Conservation (phyloP, 805 yeast genomes). For the Schwanniomyces vanrijiae region DNA sequence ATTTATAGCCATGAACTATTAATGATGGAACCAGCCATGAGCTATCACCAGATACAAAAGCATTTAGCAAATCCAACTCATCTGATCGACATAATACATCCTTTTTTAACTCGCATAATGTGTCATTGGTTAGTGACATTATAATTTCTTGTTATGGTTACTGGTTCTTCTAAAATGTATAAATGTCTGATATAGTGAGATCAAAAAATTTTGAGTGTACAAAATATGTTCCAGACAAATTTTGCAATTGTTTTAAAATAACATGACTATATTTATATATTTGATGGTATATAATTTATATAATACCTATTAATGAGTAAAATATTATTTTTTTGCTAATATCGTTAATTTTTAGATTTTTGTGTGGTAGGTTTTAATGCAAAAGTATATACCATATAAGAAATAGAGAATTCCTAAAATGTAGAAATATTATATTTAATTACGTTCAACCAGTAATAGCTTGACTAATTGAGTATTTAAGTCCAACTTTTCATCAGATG, state of each 20-base stretch:
- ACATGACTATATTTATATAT: not conserved
- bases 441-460: too few species aligned
- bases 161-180: not conserved
- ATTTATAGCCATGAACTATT: conserved; percentile 48
- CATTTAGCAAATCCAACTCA: conserved; percentile 35
- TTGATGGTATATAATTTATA: not conserved
- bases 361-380: too few species aligned
- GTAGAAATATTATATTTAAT: too few species aligned
- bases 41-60: conserved; percentile 31
- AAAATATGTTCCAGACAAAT: not conserved
- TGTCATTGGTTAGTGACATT: not conserved
- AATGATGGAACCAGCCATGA: conserved; percentile 33
- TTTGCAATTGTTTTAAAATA: not conserved
- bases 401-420: too few species aligned
- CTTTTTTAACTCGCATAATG: conserved; percentile 4
- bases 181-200: not conserved
- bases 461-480: too few species aligned
- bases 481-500: too few species aligned
- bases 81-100: conserved; percentile 27
- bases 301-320: too few species aligned
- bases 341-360: too few species aligned
- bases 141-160: not conserved
- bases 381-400: too few species aligned
- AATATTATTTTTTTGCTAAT: not conserved
- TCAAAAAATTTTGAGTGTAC: too few species aligned